Conservation (phyloP, 2,329 filamentous ascomycete species). For the Periconia sp. region DNA sequence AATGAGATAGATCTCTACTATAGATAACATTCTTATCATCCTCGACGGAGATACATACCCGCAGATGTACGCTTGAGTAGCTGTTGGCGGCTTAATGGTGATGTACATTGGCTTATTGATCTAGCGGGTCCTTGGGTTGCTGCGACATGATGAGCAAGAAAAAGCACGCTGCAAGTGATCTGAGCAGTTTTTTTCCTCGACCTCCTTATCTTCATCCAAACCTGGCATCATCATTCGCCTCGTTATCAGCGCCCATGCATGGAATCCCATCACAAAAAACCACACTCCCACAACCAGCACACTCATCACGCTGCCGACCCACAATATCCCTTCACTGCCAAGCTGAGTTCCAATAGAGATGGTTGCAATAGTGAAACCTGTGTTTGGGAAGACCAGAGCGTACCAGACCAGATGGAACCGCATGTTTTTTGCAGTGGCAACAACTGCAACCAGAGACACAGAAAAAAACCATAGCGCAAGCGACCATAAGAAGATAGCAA, state of each 20-base stretch:
- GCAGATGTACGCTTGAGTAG: too few species aligned
- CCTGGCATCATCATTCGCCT: conserved; percentile 7
- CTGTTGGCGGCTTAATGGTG: too few species aligned
- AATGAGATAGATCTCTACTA: too few species aligned
- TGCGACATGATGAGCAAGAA: too few species aligned
- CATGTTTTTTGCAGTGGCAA: conserved; percentile 49
- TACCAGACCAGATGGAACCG: conserved; percentile 50
- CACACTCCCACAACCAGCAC: conserved; percentile 2
- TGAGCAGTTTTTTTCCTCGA: too few species aligned
- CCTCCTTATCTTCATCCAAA: conserved; percentile 6
- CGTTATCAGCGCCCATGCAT: neutral
- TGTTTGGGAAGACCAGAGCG: conserved; percentile 72
- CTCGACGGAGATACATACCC: too few species aligned
- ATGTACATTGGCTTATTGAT: too few species aligned
- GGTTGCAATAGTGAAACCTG: conserved; percentile 65
- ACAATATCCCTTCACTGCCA: conserved; percentile 55
- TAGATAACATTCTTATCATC: too few species aligned
- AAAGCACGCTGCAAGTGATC: too few species aligned
- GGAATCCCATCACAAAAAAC: conserved; percentile 5
- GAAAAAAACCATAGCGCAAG: conserved; percentile 60
- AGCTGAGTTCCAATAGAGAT: conserved; percentile 63
- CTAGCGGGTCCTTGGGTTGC: too few species aligned
- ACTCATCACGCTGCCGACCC: conserved; percentile 5
- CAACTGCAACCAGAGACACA: conserved; percentile 48
- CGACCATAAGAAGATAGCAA: conserved; percentile 5